These are phyloP conservation scores for Suillus fuscotomentosus DNA, from an alignment of 768 basidiomycete species.

Conservation along the genomic window DNA sequence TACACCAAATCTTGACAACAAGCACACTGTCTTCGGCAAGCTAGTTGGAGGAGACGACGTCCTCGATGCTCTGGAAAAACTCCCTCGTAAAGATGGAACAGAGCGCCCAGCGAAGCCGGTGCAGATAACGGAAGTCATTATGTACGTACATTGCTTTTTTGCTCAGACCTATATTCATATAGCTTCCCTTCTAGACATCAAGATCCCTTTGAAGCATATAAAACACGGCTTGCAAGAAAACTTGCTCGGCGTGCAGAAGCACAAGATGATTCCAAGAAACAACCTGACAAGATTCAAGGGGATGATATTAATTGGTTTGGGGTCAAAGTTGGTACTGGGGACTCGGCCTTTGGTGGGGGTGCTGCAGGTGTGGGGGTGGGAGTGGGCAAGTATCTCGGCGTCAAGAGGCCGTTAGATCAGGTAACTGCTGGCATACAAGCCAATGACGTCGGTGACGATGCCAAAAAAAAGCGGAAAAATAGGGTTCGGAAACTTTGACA, in stretches of 20 bases:
- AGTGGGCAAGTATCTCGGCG: constrained; percentile 78
- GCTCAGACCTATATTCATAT: constrained; percentile 6
- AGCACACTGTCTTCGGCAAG: constrained; percentile 96
- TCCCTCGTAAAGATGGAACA: constrained; percentile 79
- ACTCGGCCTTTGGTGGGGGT: constrained; percentile 31
- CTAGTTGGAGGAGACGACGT: constrained; percentile 95
- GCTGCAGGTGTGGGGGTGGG: constrained; percentile 54
- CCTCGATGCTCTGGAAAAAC: constrained; percentile 76
- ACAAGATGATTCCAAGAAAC: constrained; percentile 27
- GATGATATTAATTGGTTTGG: constrained; percentile 88
- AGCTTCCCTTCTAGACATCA: constrained; percentile 56
- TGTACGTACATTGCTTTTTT: constrained; percentile 49
- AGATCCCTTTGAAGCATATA: constrained; percentile 95
- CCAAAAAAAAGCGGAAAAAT: constrained; percentile 79
- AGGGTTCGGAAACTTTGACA: constrained; percentile 91
- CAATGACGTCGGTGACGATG: constrained; percentile 37
- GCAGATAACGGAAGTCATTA: constrained; percentile 80
- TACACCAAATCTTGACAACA: constrained; percentile 84
- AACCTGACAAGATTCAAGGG: constrained; percentile 53
- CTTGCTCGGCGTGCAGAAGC: constrained; percentile 47
- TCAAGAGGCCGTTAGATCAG: constrained; percentile 44
- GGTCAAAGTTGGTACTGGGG: constrained; percentile 63
- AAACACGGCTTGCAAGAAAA: constrained; percentile 76
- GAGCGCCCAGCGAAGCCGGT: constrained; percentile 87
- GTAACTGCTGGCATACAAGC: constrained; percentile 13